Percentiles rank a stretch among this genome's conserved stretches.
Conservation (phyloP, 495 filamentous ascomycete species). For the Xylaria curta region DNA sequence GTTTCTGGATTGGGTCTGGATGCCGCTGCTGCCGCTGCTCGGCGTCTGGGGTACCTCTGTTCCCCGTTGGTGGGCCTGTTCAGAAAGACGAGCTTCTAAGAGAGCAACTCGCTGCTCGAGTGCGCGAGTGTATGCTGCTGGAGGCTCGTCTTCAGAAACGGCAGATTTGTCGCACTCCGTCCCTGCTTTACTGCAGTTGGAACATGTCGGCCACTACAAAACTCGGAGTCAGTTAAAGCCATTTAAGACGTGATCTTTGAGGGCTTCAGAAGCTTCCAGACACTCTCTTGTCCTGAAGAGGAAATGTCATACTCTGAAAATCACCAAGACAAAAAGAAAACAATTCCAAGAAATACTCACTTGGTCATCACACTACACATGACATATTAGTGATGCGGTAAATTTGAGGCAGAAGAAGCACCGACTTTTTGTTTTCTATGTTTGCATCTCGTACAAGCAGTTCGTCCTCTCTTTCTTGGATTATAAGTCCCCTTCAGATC, state of each 20-base stretch:
- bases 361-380: slow-evolving; percentile 24
- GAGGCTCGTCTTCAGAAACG: slow-evolving; percentile 50
- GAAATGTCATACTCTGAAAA: too few species aligned
- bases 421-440: slow-evolving; percentile 56
- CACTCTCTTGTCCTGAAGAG: too few species aligned
- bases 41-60: slow-evolving; percentile 6
- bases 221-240: too few species aligned
- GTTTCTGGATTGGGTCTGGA: slow-evolving; percentile 37
- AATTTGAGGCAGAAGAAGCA: slow-evolving; percentile 30
- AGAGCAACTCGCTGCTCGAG: slow-evolving; percentile 56
- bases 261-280: too few species aligned
- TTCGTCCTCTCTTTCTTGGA: slow-evolving; percentile 58
- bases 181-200: slow-evolving; percentile 58
- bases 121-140: slow-evolving; percentile 49
- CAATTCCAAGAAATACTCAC: too few species aligned
- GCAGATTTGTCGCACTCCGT: slow-evolving; percentile 56
- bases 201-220: slow-evolving; percentile 54
- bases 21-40: slow-evolving; percentile 22
- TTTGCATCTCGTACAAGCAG: slow-evolving; percentile 60
- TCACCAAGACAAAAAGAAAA: too few species aligned
- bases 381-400: neutral
- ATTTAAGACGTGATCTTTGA: too few species aligned
- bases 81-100: slow-evolving; percentile 49
- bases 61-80: slow-evolving; percentile 31
- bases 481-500: slow-evolving; percentile 22